Conservation (phyloP, 805 yeast species). For the Kodamaea hsintzibuensis region DNA sequence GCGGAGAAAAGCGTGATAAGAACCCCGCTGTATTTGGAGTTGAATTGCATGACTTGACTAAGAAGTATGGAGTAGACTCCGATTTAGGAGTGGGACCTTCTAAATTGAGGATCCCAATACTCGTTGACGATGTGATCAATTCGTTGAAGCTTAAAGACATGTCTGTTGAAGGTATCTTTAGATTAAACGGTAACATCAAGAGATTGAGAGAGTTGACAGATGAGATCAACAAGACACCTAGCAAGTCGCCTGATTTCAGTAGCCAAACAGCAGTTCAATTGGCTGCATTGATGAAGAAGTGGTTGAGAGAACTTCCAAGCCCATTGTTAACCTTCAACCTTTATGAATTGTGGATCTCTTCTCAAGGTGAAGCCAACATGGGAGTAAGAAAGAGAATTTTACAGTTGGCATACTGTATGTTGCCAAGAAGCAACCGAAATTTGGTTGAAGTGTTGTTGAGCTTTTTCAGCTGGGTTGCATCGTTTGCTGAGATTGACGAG, state of each 20-base stretch:
- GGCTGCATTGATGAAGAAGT: conserved; percentile 90
- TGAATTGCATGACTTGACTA: conserved; percentile 67
- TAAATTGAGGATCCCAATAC: conserved; percentile 75
- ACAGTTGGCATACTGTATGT: conserved; percentile 67
- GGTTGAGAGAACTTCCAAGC: conserved; percentile 87
- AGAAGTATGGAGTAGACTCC: conserved; percentile 77
- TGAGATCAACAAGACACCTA: conserved; percentile 71
- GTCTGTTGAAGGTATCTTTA: conserved; percentile 94
- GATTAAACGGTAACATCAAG: conserved; percentile 94
- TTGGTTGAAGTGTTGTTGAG: conserved; percentile 80
- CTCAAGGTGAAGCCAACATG: conserved; percentile 53
- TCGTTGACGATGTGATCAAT: conserved; percentile 81
- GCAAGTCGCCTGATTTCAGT: conserved; percentile 66
- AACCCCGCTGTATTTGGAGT: conserved; percentile 66
- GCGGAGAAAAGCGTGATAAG: conserved; percentile 27
- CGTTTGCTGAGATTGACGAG: conserved; percentile 91
- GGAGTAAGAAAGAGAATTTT: conserved; percentile 52
- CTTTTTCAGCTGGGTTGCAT: conserved; percentile 92
- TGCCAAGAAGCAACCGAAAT: conserved; percentile 82
- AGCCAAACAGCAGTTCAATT: conserved; percentile 85
- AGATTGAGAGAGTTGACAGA: conserved; percentile 72
- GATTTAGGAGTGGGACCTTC: conserved; percentile 83
- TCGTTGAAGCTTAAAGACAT: conserved; percentile 88
- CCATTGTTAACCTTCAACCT: conserved; percentile 79
- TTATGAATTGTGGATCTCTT: conserved; percentile 75